These are phyloP conservation scores for Phyllachora maydis DNA, from an alignment of 2,329 filamentous ascomycete species.

Conservation along the genomic window DNA sequence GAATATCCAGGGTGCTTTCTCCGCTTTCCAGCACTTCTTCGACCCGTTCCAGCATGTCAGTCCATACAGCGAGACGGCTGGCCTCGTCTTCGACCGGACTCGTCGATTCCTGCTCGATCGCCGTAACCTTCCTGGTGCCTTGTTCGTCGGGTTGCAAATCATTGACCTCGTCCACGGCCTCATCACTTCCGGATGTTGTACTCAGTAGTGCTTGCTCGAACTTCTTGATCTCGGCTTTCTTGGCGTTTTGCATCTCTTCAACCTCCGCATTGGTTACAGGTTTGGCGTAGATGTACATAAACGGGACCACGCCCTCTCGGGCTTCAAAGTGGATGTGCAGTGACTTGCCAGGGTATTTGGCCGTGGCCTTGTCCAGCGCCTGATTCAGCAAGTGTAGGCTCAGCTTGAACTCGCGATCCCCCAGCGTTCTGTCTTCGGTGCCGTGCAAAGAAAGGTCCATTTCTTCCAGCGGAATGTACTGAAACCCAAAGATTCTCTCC, in stretches of 20 bases:
- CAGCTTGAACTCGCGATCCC: slow-evolving; percentile 68
- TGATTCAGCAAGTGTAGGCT: slow-evolving; percentile 66
- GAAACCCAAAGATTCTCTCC: slow-evolving; percentile 88
- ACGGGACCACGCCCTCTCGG: slow-evolving; percentile 32
- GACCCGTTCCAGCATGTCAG: slow-evolving; percentile 30
- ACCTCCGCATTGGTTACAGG: slow-evolving; percentile 59
- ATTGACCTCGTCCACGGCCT: slow-evolving; percentile 5
- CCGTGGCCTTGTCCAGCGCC: slow-evolving; percentile 53
- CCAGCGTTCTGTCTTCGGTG: slow-evolving; percentile 43
- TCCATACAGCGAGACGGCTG: too few relatives aligned
- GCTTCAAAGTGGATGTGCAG: slow-evolving; percentile 72
- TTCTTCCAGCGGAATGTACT: slow-evolving; percentile 71
- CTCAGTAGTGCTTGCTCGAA: slow-evolving; percentile 46
- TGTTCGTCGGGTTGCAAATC: too few relatives aligned
- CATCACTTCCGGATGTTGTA: too few relatives aligned
- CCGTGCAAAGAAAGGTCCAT: slow-evolving; percentile 88
- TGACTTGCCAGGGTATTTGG: slow-evolving; percentile 54
- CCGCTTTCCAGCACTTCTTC: slow-evolving; percentile 37
- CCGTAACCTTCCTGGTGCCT: slow-evolving; percentile 1
- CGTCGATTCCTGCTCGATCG: slow-evolving; percentile 4
- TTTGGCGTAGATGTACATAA: slow-evolving; percentile 82
- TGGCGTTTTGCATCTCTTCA: slow-evolving; percentile 48
- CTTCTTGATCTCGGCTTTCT: slow-evolving; percentile 41
- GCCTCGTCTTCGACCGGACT: too few relatives aligned
- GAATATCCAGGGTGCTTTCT: slow-evolving; percentile 27